Conservation (phyloP, 2,329 filamentous ascomycete genomes). For the Didymella pinodella region DNA sequence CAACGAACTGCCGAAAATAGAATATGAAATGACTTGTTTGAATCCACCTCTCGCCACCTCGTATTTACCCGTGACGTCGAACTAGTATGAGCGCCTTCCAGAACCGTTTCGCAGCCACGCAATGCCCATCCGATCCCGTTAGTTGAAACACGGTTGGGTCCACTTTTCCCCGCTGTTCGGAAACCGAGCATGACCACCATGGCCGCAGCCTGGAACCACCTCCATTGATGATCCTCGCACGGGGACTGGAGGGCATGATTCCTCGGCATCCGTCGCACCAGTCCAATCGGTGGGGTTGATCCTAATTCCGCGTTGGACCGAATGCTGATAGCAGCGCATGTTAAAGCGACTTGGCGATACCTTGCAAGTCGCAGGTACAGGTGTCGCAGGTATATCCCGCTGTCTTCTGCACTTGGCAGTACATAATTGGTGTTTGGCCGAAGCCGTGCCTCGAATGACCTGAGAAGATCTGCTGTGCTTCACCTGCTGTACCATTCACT, state of each 20-base stretch:
- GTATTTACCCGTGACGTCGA: constrained; percentile 14
- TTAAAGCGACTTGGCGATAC: constrained; percentile 21
- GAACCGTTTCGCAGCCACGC: constrained; percentile 15
- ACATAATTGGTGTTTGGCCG: constrained; percentile 13
- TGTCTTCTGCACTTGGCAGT: constrained; percentile 21
- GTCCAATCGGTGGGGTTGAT: constrained; percentile 10
- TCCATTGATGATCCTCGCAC: constrained; percentile 1
- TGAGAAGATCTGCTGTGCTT: constrained; percentile 9
- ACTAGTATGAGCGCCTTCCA: constrained; percentile 5
- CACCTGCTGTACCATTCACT: background rate
- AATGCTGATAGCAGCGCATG: constrained; percentile 4
- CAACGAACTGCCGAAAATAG: constrained; percentile 19
- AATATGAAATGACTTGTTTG: constrained; percentile 4
- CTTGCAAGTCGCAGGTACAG: constrained; percentile 16
- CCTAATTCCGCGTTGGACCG: constrained; percentile 8
- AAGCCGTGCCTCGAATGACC: constrained; percentile 14
- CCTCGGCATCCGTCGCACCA: constrained; percentile 20
- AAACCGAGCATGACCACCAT: constrained; percentile 20
- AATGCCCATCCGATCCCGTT: constrained; percentile 18
- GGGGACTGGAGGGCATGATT: constrained; percentile 14
- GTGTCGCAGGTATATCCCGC: constrained; percentile 9
- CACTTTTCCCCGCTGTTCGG: constrained; percentile 23
- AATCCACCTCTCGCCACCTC: constrained; percentile 9
- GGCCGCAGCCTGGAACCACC: constrained; percentile 5
- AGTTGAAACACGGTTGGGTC: constrained; percentile 18